Percentiles rank a stretch among this genome's conserved stretches.
phyloP scores from a whole-genome alignment of 2,329 filamentous ascomycete genomes.

The Boeremia exigua region DNA sequence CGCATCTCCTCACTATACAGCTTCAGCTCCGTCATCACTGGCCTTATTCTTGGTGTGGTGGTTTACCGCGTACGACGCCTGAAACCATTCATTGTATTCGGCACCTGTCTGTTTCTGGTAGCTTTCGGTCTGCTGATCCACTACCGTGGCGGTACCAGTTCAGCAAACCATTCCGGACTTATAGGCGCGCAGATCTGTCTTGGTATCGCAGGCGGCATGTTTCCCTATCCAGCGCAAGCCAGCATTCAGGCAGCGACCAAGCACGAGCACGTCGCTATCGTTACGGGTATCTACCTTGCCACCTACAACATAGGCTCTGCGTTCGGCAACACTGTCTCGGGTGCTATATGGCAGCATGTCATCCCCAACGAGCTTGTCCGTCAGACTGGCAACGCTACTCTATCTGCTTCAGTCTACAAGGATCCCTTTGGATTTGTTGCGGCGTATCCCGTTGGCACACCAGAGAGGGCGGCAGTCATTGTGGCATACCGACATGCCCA shows the following conservation, averaged over 20 bases:
- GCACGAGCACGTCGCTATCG: slow-evolving; percentile 65
- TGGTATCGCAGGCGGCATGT: slow-evolving; percentile 69
- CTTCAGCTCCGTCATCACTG: slow-evolving; percentile 63
- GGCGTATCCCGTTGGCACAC: slow-evolving; percentile 53
- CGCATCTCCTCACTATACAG: slow-evolving; percentile 67
- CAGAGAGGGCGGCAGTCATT: slow-evolving; percentile 52
- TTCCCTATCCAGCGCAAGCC: slow-evolving; percentile 60
- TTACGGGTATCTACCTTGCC: slow-evolving; percentile 68
- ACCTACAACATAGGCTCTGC: slow-evolving; percentile 68
- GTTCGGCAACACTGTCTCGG: slow-evolving; percentile 65
- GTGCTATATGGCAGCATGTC: slow-evolving; percentile 66
- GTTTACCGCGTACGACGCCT: slow-evolving; percentile 62
- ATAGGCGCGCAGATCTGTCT: slow-evolving; percentile 68
- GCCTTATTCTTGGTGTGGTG: slow-evolving; percentile 62
- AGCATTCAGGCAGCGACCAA: slow-evolving; percentile 59
- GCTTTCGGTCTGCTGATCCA: slow-evolving; percentile 69
- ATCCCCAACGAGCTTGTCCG: slow-evolving; percentile 52
- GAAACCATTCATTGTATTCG: slow-evolving; percentile 68
- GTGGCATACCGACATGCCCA: slow-evolving; percentile 55
- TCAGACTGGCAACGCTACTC: slow-evolving; percentile 48
- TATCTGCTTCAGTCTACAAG: slow-evolving; percentile 50
- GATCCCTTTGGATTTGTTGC: slow-evolving; percentile 50
- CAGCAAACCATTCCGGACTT: slow-evolving; percentile 59
- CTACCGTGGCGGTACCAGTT: slow-evolving; percentile 61
- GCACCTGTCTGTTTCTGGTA: slow-evolving; percentile 67